Percentiles rank a stretch among this genome's conserved stretches.
phyloP scores from a whole-genome alignment of 805 yeast species.

The Myxozyma melibiosi region DNA sequence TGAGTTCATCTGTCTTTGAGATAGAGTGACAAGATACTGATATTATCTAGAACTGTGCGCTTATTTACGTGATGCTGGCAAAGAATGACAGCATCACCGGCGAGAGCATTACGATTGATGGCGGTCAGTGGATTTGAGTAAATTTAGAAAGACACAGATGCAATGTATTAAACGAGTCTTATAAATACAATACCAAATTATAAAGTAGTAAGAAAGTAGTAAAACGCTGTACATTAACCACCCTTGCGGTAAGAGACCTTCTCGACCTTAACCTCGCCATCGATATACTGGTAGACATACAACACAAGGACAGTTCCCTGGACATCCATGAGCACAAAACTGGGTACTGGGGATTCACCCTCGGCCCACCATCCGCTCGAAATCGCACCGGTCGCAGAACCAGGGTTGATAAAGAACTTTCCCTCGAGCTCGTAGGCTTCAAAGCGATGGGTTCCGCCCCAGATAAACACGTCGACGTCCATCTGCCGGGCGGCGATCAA shows the following conservation, averaged over 20 bases:
- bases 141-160: not conserved
- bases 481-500: constrained; percentile 82
- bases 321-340: constrained; percentile 87
- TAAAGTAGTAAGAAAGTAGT: not conserved
- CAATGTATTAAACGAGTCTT: not conserved
- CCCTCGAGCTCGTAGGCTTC: constrained; percentile 94
- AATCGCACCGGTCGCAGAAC: constrained; percentile 93
- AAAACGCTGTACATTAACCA: constrained; percentile 20
- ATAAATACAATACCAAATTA: not conserved
- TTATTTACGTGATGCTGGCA: constrained; percentile 36
- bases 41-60: constrained; percentile 36
- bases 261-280: constrained; percentile 87
- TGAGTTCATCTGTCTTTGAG: not conserved
- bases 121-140: constrained; percentile 37
- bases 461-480: constrained; percentile 86
- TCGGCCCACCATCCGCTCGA: constrained; percentile 64
- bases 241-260: constrained; percentile 70
- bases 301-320: constrained; percentile 76
- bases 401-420: constrained; percentile 93
- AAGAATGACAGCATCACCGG: constrained; percentile 38
- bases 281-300: constrained; percentile 79
- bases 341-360: constrained; percentile 64
- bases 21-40: constrained; percentile 16
- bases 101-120: constrained; percentile 46
- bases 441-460: constrained; percentile 92